Conservation (phyloP, 2,329 filamentous ascomycete genomes). For the Lachnellula occidentalis region DNA sequence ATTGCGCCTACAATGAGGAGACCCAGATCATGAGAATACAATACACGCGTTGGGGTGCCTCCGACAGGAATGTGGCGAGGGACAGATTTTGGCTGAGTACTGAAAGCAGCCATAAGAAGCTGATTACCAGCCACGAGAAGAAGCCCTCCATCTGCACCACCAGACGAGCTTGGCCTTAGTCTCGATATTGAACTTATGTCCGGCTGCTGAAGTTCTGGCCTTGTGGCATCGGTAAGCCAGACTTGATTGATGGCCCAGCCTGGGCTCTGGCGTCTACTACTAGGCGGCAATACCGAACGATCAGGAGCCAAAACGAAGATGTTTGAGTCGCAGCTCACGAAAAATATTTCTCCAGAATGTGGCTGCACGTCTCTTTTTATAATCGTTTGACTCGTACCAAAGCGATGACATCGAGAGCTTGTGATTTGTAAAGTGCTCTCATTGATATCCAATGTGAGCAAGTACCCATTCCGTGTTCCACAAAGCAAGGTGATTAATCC, state of each 20-base stretch:
- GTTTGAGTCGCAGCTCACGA: constrained; percentile 45
- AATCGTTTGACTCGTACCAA: constrained; percentile 25
- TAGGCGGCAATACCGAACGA: neutral
- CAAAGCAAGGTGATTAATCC: constrained; percentile 21
- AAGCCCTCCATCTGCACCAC: constrained; percentile 28
- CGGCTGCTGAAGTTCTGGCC: constrained; percentile 41
- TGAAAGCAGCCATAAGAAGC: constrained; percentile 50
- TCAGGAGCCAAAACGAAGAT: constrained; percentile 30
- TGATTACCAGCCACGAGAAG: constrained; percentile 46
- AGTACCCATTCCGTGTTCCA: constrained; percentile 28
- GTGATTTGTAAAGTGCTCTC: constrained; percentile 8
- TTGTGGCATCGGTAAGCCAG: constrained; percentile 46
- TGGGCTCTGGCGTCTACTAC: neutral
- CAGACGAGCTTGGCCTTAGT: constrained; percentile 32
- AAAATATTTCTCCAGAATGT: constrained; percentile 28
- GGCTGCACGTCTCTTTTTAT: constrained; percentile 21
- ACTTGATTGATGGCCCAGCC: constrained; percentile 33
- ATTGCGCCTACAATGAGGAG: constrained; percentile 49
- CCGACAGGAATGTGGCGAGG: constrained; percentile 43
- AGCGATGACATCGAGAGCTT: constrained; percentile 15
- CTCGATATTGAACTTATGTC: constrained; percentile 44
- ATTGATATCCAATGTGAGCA: constrained; percentile 21
- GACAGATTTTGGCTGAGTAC: constrained; percentile 40
- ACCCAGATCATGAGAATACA: constrained; percentile 50
- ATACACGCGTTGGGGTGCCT: constrained; percentile 36